These are phyloP conservation scores for Acacia melanoxylon DNA, from an alignment of 306 rosid species.

Conservation along the genomic window DNA sequence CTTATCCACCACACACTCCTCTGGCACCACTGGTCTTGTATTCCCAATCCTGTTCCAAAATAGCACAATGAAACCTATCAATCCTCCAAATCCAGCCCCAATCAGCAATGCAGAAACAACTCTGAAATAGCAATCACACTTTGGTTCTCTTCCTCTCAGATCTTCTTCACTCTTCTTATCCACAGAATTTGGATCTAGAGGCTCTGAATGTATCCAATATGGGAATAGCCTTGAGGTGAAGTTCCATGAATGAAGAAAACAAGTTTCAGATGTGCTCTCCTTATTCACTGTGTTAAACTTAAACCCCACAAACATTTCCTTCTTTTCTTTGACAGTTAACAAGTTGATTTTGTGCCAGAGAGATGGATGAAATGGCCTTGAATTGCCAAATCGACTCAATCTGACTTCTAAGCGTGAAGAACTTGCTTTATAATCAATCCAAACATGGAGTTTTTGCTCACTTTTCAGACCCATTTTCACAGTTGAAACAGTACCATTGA, in stretches of 20 bases:
- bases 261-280: constrained; percentile 46
- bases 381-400: constrained; percentile 46
- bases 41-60: constrained; percentile 75
- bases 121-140: constrained; percentile 58
- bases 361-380: constrained; percentile 62
- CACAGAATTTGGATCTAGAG: constrained; percentile 66
- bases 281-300: constrained; percentile 46
- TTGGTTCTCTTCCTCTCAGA: constrained; percentile 29
- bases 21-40: constrained; percentile 74
- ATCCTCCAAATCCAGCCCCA: constrained; percentile 90
- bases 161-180: constrained; percentile 48
- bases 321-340: constrained; percentile 36
- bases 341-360: constrained; percentile 57
- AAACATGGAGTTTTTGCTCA: constrained; percentile 53
- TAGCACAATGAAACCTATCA: constrained; percentile 56
- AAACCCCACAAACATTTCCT: constrained; percentile 64
- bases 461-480: constrained; percentile 39
- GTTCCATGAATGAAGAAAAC: constrained; percentile 75
- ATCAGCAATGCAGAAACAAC: constrained; percentile 71
- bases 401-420: constrained; percentile 70
- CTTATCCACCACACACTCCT: constrained; percentile 48
- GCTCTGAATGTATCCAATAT: constrained; percentile 83
- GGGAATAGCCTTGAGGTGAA: constrained; percentile 61
- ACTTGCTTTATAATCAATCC: constrained; percentile 91
- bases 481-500: constrained; percentile 37